phyloP scores from a whole-genome alignment of 108 stramenopile genomes.

The Cafeteria roenbergensis region DNA sequence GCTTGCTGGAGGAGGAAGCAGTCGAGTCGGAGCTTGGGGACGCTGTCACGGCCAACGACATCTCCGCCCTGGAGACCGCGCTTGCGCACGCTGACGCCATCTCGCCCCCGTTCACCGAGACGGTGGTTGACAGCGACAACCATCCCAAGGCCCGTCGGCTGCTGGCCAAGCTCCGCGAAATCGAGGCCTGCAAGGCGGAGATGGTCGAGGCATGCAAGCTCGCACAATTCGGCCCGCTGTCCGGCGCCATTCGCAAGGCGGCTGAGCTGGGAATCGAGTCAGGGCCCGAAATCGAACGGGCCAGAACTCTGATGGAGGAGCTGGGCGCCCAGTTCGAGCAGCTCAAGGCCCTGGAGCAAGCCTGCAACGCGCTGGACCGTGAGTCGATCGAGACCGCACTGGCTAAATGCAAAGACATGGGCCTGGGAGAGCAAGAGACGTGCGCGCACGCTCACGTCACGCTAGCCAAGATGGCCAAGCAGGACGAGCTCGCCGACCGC shows the following conservation, averaged over 20 bases:
- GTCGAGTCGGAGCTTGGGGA: constrained; percentile 18
- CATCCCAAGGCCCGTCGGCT: neutral
- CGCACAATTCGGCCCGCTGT: constrained; percentile 12
- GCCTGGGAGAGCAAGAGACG: neutral
- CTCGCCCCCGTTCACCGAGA: constrained; percentile 14
- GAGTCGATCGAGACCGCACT: constrained; percentile 26
- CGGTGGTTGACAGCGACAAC: constrained; percentile 22
- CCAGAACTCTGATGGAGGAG: too few relatives aligned
- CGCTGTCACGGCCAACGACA: constrained; percentile 12
- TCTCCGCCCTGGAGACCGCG: constrained; percentile 23
- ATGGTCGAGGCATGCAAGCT: constrained; percentile 11
- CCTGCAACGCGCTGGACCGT: neutral
- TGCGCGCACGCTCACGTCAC: constrained; percentile 3
- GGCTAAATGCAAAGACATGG: constrained; percentile 28
- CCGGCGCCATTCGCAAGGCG: constrained; percentile 22
- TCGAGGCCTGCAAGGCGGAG: constrained; percentile 19
- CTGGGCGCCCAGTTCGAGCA: constrained; percentile 3
- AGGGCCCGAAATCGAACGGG: too few relatives aligned
- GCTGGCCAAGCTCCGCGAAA: constrained; percentile 5
- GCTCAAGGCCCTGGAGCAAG: neutral
- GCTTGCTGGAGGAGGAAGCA: constrained; percentile 16
- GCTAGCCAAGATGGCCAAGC: constrained; percentile 12
- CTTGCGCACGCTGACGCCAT: constrained; percentile 13
- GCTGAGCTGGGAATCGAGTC: constrained; percentile 20
- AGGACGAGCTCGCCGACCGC: constrained; percentile 11